Evolutionary conservation across 441 rosid genomes (phyloP), one percentile per base, ranked within the genome.

Genomic region (Biscutella laevigata): DNA sequence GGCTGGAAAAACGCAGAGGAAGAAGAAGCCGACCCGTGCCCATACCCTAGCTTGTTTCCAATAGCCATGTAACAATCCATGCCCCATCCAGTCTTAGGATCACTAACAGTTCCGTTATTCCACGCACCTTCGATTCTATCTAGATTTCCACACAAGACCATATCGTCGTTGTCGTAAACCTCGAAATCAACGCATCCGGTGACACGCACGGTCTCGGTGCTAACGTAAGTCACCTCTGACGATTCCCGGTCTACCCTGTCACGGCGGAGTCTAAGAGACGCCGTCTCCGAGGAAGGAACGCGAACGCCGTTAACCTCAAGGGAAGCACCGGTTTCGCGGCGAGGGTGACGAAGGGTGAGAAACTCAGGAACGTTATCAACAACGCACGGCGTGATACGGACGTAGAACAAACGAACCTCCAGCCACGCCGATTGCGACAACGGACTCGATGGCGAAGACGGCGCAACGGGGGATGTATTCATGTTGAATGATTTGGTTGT

Each of bases 131-230:
- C 90, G 39, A 78, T 68, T 50, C 91, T 77, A 71, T 84, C 92
- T 57, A 86, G 43, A 5, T 86, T 84, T 2, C 96, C 98, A 35
- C 92, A 90, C 46, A 90, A 52, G 0, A 86, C 62, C 73, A 76
- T 43, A 17, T 75, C 80, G 13, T 58, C 74, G 4, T 68, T 48
- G 57, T 87, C 82, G 49, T 74, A 63, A 4, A 83, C 95, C 80
- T 91, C 95, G 57, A 91, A 80, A 56, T 88, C 96, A 17, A 82
- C 71, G 12, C 77, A 82, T 4, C 98, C 92, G 1, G 84, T 76
- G 24, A 85, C 72, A n/a, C 89, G 80, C 7, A 91, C 87, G 66
- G 74, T 66, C 40, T 88, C 88, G 7, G 96, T 91, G 79, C 84
- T 83, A 3, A 85, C 78, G 48, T 83, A 91, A 4, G 95, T 85